A percentile compares a stretch with the other conserved stretches of the same genome.
These are phyloP conservation scores for Gardenia jasminoides DNA, from an alignment of 257 asterid genomes.

Conservation along the genomic window DNA sequence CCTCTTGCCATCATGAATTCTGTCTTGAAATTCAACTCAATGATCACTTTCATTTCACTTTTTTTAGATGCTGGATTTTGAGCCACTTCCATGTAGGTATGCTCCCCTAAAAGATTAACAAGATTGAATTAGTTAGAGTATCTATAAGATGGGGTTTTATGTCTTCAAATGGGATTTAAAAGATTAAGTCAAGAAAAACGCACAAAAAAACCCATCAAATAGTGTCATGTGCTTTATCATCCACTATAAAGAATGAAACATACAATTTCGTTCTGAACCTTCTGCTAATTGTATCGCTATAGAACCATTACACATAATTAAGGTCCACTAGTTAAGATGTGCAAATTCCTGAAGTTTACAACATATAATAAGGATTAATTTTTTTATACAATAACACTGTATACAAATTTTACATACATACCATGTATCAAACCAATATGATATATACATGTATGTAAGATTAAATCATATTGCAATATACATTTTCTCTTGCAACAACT, in stretches of 20 bases:
- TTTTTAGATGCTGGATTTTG: constrained; percentile 10
- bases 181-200: neutral
- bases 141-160: neutral
- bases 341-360: too few relatives aligned
- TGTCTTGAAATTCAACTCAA: constrained; percentile 37
- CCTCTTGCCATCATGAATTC: constrained; percentile 36
- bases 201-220: neutral
- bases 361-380: too few relatives aligned
- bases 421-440: too few relatives aligned
- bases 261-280: too few relatives aligned
- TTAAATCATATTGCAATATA: too few relatives aligned
- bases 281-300: too few relatives aligned
- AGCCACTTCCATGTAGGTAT: constrained; percentile 35
- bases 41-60: constrained; percentile 30
- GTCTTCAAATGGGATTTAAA: neutral
- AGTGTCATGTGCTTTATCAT: neutral
- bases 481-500: neutral
- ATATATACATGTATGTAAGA: too few relatives aligned
- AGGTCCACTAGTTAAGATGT: neutral
- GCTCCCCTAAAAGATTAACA: constrained; percentile 29
- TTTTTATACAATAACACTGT: too few relatives aligned
- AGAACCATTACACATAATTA: neutral
- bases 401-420: too few relatives aligned
- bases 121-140: neutral
- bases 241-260: neutral